A percentile compares a stretch with the other conserved stretches of the same genome.
Conservation (phyloP, 2,329 filamentous ascomycete species). For the Acephala macrosclerotiorum region DNA sequence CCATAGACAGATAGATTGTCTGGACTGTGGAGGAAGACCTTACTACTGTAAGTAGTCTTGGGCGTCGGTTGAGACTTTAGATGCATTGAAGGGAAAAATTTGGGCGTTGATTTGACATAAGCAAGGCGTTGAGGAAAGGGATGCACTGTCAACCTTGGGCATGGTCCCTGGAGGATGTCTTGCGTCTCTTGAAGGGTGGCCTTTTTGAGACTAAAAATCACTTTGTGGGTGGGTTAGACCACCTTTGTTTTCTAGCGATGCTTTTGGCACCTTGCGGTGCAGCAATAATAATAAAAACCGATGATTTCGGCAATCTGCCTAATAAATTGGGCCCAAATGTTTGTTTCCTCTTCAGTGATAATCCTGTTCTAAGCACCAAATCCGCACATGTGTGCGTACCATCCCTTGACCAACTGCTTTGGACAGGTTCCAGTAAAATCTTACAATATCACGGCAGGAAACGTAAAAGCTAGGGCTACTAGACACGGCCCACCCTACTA, state of each 20-base stretch:
- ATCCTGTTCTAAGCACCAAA: not conserved
- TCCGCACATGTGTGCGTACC: not conserved
- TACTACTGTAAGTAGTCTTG: not conserved
- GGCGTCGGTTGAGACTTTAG: not conserved
- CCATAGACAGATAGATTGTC: not conserved
- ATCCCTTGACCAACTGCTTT: no score
- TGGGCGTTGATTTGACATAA: not conserved
- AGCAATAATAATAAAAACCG: conserved; percentile 4
- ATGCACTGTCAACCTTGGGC: not conserved
- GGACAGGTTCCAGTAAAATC: no score
- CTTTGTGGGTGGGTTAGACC: not conserved
- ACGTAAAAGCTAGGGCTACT: no score
- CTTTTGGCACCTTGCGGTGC: not conserved
- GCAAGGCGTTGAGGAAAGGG: not conserved
- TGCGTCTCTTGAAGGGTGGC: not conserved
- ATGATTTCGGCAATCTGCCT: not conserved
- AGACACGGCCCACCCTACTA: no score
- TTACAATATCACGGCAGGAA: no score
- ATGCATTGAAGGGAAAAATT: not conserved
- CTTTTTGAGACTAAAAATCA: not conserved
- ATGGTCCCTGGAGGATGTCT: conserved; percentile 6
- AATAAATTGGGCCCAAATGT: not conserved
- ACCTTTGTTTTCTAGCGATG: conserved; percentile 1
- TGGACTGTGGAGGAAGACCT: not conserved
- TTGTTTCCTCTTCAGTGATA: not conserved